Evolutionary conservation across 768 basidiomycete species (phyloP), one percentile per base, ranked within the genome.

Genomic region (Leccinellum albellum): DNA sequence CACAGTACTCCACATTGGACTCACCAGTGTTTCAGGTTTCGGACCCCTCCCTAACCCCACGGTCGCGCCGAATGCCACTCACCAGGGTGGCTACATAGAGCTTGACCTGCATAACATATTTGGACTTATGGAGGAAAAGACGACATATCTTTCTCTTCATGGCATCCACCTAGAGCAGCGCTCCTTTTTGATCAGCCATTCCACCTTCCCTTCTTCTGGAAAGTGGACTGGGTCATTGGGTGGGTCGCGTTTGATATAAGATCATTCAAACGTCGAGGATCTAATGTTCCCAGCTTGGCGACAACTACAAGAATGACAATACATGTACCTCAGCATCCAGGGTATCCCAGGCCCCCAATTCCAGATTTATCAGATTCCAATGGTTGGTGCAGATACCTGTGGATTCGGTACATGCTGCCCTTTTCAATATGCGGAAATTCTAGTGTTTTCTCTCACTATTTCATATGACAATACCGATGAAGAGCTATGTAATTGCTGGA

Each of bases 321-420:
- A 86, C 71, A 79, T 91, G 76, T 75, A 79, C 56, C 77, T 79
- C 60, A 86, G 77, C 57, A 85, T 91, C 50, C 82, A 89, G 71
- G 88, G 88, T n/a, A 76, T 88, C 14, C n/a, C n/a, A n/a, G n/a
- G n/a, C n/a, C 78, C 91, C 23, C 88, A 90, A 70, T 91, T 91
- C 79, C 87, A 89, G 71, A 71, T 91, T 26, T 90, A 86, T 78
- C 85, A 87, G 61, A 85, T 89, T 53, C 89, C 89, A 0, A 86
- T 90, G 73, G 88, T 90, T 17, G 90, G 89, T 13, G 86, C 88
- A 10, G 89, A 91, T 64, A 83, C 86, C 10, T 68, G 67, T 56
- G 67, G 67, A 4, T 69, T 68, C 51, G 33, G 67, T 68, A 48
- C n/a, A 64, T 62, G 21, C 47, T 46, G 6, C n/a, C 40, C 33